Conservation (phyloP, 192 early-diverging fungal species). For the Backusella westeae region DNA sequence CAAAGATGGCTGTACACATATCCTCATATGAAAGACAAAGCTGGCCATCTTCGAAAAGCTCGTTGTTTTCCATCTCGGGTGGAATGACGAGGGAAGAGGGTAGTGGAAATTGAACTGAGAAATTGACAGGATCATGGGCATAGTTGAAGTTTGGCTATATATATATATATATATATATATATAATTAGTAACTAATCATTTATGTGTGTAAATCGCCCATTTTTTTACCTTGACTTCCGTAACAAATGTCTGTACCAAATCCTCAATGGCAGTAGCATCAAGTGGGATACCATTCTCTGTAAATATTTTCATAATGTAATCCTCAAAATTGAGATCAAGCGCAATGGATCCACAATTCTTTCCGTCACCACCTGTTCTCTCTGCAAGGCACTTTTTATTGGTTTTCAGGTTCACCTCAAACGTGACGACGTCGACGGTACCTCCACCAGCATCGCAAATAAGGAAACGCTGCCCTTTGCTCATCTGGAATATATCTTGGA, state of each 20-base stretch:
- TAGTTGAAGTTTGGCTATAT: not conserved
- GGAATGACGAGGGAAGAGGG: not conserved
- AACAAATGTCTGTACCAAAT: constrained; percentile 11
- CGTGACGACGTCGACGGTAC: constrained; percentile 42
- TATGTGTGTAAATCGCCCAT: too few relatives aligned
- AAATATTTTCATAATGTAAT: constrained; percentile 18
- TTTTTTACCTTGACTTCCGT: not conserved
- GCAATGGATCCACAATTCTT: constrained; percentile 42
- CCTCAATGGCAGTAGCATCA: not conserved
- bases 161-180: not conserved
- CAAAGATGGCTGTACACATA: not conserved
- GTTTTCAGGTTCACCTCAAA: constrained; percentile 29
- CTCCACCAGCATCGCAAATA: constrained; percentile 46
- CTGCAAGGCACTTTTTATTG: not conserved
- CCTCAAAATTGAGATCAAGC: constrained; percentile 38
- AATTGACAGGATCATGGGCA: not conserved
- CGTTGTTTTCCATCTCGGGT: not conserved
- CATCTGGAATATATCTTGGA: constrained; percentile 33
- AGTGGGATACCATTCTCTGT: not conserved
- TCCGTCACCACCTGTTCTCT: constrained; percentile 41
- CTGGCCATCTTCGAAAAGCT: not conserved
- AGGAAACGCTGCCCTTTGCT: constrained; percentile 39
- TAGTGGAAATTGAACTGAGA: not conserved
- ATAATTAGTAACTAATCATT: too few relatives aligned
- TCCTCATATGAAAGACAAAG: not conserved